These are phyloP conservation scores for Rhizoclosmatium globosum DNA, from an alignment of 192 early-diverging fungal genomes.

Conservation along the genomic window DNA sequence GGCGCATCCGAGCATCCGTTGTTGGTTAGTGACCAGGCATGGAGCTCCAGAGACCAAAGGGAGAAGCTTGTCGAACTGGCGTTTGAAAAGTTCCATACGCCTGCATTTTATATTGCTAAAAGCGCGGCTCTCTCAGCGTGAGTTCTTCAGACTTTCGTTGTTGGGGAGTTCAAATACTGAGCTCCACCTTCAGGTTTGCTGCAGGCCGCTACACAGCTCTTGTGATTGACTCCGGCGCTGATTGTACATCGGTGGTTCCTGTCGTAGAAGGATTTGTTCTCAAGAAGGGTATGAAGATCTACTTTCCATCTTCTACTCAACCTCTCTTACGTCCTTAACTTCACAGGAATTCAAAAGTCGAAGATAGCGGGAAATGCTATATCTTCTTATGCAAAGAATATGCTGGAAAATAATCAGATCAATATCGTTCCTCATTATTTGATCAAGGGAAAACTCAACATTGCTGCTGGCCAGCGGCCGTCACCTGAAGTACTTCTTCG, in stretches of 20 bases:
- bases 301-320: too few species aligned
- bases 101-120: slow-evolving; percentile 94
- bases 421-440: slow-evolving; percentile 85
- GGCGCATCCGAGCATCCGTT: slow-evolving; percentile 87
- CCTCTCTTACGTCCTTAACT: too few species aligned
- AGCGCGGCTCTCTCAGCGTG: slow-evolving; percentile 92
- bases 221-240: slow-evolving; percentile 93
- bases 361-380: slow-evolving; percentile 85
- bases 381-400: slow-evolving; percentile 75
- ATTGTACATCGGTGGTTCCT: slow-evolving; percentile 89
- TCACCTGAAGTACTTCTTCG: slow-evolving; percentile 63
- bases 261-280: slow-evolving; percentile 97
- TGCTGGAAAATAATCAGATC: slow-evolving; percentile 59
- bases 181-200: slow-evolving; percentile 92
- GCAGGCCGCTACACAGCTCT: slow-evolving; percentile 87
- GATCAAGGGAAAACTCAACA: slow-evolving; percentile 76
- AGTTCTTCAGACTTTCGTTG: too few species aligned
- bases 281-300: slow-evolving; percentile 85
- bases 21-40: slow-evolving; percentile 90
- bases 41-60: slow-evolving; percentile 84
- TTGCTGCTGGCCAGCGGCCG: slow-evolving; percentile 65
- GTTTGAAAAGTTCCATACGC: slow-evolving; percentile 92
- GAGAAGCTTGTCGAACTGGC: slow-evolving; percentile 91
- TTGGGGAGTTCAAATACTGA: too few species aligned
- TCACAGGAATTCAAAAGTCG: slow-evolving; percentile 66